Conservation (phyloP, 75 land plant genomes). For the Pseudotsuga menziesii region DNA sequence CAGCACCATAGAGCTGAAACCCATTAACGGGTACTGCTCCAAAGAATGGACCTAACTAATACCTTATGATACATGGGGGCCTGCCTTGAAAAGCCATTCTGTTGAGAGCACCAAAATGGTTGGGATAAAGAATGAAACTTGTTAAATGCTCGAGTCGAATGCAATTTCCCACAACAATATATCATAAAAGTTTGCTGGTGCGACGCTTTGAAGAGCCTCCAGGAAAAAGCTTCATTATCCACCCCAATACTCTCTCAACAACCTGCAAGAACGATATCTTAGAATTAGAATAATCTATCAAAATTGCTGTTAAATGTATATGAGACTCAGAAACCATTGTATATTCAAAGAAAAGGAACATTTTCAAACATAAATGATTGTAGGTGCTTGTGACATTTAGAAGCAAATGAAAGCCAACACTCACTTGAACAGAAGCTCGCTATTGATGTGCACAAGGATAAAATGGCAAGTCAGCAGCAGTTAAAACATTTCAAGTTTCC, state of each 20-base stretch:
- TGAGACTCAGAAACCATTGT: background rate
- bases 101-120: constrained; percentile 8
- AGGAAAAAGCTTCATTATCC: constrained; percentile 97
- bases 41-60: constrained; percentile 6
- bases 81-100: constrained; percentile 5
- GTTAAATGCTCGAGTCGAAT: background rate
- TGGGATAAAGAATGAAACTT: background rate
- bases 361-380: background rate
- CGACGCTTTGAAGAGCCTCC: constrained; percentile 81
- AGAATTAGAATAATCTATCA: background rate
- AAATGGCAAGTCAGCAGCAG: background rate
- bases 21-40: background rate
- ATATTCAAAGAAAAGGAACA: background rate
- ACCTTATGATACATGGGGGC: constrained; percentile 1
- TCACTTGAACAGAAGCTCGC: background rate
- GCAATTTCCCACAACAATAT: background rate
- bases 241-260: constrained; percentile 91
- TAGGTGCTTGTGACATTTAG: background rate
- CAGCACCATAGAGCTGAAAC: background rate
- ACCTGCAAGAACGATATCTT: constrained; percentile 39
- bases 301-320: background rate
- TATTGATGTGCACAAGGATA: background rate
- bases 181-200: constrained; percentile 77
- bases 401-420: background rate
- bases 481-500: too few species aligned